Base-by-base conservation (phyloP, 176 grass and related monocot genomes). In the Cymbopogon citratus region DNA sequence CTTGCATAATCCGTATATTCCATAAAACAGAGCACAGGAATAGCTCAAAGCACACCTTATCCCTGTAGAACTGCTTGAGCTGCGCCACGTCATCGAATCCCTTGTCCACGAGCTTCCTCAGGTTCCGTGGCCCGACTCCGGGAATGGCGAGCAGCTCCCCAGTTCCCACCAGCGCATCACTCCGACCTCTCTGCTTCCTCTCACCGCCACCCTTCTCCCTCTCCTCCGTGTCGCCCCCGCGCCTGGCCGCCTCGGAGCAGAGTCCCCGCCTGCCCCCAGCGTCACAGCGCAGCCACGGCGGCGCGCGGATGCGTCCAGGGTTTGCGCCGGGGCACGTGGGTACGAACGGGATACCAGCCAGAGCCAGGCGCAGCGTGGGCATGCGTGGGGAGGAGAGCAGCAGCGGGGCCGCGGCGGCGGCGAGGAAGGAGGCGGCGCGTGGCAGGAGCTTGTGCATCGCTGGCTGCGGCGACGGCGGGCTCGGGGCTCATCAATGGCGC, bases 31-130 rank as follows among this genome's bases (percentile, higher is more conserved):
- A 76, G 1, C 19, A 45, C 54, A 24, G 3, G n/a, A 12, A 62
- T 11, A 14, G 21, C 46, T 14, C 68, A 69, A 69, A 64, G 68
- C 75, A 12, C 75, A 99, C 96, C 96, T 99, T 99, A 88, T 99
- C 89, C 65, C 73, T 89, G 38, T 99, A 99, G 23, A 99, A 85
- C 66, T 99, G 91, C 85, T 99, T 99, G 69, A 99, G 96, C 71
- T 95, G 92, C 19, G 89, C 83, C 16, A 99, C 89, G 67, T 80
- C 92, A 29, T 93, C 84, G 77, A 95, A 99, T 8, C 96, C 96
- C 70, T 95, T 99, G 83, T 99, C 92, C 64, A 93, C 87, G 82
- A 99, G 87, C 86, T 99, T 99, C 80, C 90, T 91, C 48, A 87
- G 87, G 83, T 99, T 99, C 24, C 89, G 93, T 11, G 85, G 96